Base-by-base conservation (phyloP, 306 rosid species). In the Sindora glabra region DNA sequence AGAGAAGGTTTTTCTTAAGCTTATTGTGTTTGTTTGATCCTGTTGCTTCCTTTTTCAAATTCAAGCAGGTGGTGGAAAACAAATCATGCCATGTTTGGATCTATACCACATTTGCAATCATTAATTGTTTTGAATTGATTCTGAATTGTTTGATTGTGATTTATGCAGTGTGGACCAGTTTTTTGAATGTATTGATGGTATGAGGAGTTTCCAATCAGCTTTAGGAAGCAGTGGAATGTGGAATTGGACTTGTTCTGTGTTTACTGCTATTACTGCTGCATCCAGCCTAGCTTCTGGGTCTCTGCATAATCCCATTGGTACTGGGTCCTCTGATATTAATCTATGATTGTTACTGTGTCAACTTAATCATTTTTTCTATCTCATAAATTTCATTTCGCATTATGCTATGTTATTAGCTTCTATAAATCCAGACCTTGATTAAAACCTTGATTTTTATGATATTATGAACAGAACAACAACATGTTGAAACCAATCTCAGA, bases 271-370 rank as follows among this genome's bases (percentile, higher is more conserved):
- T 72, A 92, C 95, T 69, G 94, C 98, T 44, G 89, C 96, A 44
- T 92, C 98, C 25, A 89, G 71, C 79, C 96, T 92, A 78, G 98
- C 98, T 80, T 79, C 96, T 66, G 98, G 98, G 49, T 81, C 98
- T 15, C 68, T 88, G 80, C 81, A 76, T 58, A 69, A 84, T 70
- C 79, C 89, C 27, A 60, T 84, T 48, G 98, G 98, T 88, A 77
- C 68, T 74, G 69, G 56, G n/a, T 57, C 61, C 54, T 70, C 60
- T 63, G 36, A 23, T 59, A 15, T 40, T 47, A 44, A 53, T 48
- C 27, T 49, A 3, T 24, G 53, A 37, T 59, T 27, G 15, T 33
- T 36, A 44, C 33, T 18, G 11, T 46, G 46, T 29, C 62, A 50
- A 56, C 8, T 22, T 59, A 34, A 25, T 30, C 46, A 25, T 45